These are phyloP conservation scores for Punctularia strigosozonata DNA, from an alignment of 768 basidiomycete species.

Conservation along the genomic window DNA sequence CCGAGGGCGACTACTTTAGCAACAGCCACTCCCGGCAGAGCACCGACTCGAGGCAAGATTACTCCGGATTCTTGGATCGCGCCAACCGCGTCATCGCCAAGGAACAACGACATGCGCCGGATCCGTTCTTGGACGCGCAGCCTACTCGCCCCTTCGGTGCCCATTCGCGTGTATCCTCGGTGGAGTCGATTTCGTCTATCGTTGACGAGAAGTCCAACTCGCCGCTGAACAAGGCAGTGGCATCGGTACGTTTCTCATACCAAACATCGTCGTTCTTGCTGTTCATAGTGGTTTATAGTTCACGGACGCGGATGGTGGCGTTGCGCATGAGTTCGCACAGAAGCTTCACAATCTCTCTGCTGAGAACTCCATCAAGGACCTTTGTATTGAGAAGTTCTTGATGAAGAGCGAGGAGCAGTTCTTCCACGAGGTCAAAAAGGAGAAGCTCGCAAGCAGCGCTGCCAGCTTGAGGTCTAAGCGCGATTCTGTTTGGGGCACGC, in stretches of 20 bases:
- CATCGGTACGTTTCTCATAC: slow-evolving; percentile 42
- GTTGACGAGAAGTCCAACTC: slow-evolving; percentile 87
- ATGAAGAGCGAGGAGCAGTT: slow-evolving; percentile 88
- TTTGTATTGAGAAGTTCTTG: slow-evolving; percentile 87
- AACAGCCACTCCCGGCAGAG: slow-evolving; percentile 21
- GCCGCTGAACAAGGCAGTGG: slow-evolving; percentile 88
- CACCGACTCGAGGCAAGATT: slow-evolving; percentile 23
- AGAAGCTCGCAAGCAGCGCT: slow-evolving; percentile 75
- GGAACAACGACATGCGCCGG: slow-evolving; percentile 66
- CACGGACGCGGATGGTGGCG: slow-evolving; percentile 88
- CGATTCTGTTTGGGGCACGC: slow-evolving; percentile 75
- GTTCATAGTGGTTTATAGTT: slow-evolving; percentile 38
- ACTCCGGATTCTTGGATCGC: slow-evolving; percentile 70
- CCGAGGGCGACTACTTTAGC: slow-evolving; percentile 48
- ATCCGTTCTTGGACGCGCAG: slow-evolving; percentile 71
- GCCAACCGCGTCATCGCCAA: slow-evolving; percentile 78
- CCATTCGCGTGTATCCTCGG: slow-evolving; percentile 71
- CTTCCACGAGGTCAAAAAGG: slow-evolving; percentile 83
- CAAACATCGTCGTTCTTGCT: slow-evolving; percentile 3
- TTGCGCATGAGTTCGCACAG: slow-evolving; percentile 80
- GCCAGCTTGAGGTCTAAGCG: slow-evolving; percentile 69
- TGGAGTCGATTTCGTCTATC: slow-evolving; percentile 87
- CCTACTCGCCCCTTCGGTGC: slow-evolving; percentile 69
- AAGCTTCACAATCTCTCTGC: slow-evolving; percentile 68
- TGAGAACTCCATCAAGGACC: slow-evolving; percentile 82